These are phyloP conservation scores for Tirmania nivea DNA, from an alignment of 495 filamentous ascomycete genomes.

Conservation along the genomic window DNA sequence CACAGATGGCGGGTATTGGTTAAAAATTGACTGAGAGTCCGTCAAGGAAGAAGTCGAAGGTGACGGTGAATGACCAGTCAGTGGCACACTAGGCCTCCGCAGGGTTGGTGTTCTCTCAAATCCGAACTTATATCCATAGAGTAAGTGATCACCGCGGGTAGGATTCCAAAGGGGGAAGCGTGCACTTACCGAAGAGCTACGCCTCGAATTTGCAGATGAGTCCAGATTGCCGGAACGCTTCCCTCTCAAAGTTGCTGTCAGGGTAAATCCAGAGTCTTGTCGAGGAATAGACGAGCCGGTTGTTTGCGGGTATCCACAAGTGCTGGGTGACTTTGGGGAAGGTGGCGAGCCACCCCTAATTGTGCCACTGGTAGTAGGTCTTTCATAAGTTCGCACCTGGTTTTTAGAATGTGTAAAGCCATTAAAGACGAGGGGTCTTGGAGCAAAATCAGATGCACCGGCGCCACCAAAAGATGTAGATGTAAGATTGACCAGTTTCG, in stretches of 20 bases:
- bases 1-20: slow-evolving; percentile 75
- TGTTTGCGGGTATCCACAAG: slow-evolving; percentile 42
- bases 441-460: slow-evolving; percentile 29
- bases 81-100: slow-evolving; percentile 64
- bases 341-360: slow-evolving; percentile 52
- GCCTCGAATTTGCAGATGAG: slow-evolving; percentile 36
- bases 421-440: slow-evolving; percentile 54
- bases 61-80: slow-evolving; percentile 60
- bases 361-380: slow-evolving; percentile 64
- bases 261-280: slow-evolving; percentile 70
- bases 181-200: slow-evolving; percentile 46
- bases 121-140: slow-evolving; percentile 30
- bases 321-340: slow-evolving; percentile 68
- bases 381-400: slow-evolving; percentile 39
- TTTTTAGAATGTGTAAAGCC: slow-evolving; percentile 62
- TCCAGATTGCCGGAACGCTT: slow-evolving; percentile 94
- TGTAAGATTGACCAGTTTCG: slow-evolving; percentile 69
- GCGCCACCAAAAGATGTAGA: slow-evolving; percentile 61
- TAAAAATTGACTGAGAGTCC: slow-evolving; percentile 49
- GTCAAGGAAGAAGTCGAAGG: slow-evolving; percentile 66
- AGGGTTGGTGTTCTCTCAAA: slow-evolving; percentile 45
- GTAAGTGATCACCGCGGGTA: background rate
- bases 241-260: slow-evolving; percentile 66
- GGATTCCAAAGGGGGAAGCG: background rate
- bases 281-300: slow-evolving; percentile 58